phyloP scores from a whole-genome alignment of 2,329 filamentous ascomycete genomes.

The Chalaropsis thielavioides region DNA sequence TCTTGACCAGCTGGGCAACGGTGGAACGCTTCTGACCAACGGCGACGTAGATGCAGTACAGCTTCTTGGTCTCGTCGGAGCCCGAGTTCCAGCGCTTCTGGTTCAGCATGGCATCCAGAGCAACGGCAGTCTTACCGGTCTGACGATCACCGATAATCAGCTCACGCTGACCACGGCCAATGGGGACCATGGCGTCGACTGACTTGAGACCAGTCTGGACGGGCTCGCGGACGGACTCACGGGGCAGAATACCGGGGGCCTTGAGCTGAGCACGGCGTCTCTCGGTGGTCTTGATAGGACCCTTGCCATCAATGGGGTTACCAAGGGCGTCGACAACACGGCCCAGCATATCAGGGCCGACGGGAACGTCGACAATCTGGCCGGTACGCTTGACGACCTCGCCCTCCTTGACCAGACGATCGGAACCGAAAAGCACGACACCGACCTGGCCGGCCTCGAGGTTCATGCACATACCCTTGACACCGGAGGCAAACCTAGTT shows the following conservation, averaged over 20 bases:
- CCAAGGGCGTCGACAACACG: slow-evolving; percentile 97
- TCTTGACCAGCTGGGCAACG: slow-evolving; percentile 98
- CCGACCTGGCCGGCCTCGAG: slow-evolving; percentile 99
- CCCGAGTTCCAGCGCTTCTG: slow-evolving; percentile 94
- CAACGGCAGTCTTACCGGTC: slow-evolving; percentile 98
- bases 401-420: slow-evolving; percentile 98
- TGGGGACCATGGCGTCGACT: slow-evolving; percentile 98
- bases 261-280: slow-evolving; percentile 96
- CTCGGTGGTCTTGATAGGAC: slow-evolving; percentile 82
- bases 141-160: slow-evolving; percentile 99
- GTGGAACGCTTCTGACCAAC: slow-evolving; percentile 99
- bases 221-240: slow-evolving; percentile 92
- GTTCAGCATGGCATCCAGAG: slow-evolving; percentile 95
- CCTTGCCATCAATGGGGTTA: slow-evolving; percentile 99
- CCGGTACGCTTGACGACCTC: slow-evolving; percentile 99
- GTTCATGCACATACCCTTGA: slow-evolving; percentile 99
- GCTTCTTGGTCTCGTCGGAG: slow-evolving; percentile 89
- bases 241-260: slow-evolving; percentile 95
- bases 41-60: slow-evolving; percentile 99
- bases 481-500: slow-evolving; percentile 87
- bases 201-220: slow-evolving; percentile 99
- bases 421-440: slow-evolving; percentile 99
- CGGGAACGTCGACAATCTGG: slow-evolving; percentile 96
- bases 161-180: slow-evolving; percentile 99
- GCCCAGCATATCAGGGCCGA: slow-evolving; percentile 82